These are phyloP conservation scores for Corchorus capsularis DNA, from an alignment of 345 rosid species.

Conservation along the genomic window DNA sequence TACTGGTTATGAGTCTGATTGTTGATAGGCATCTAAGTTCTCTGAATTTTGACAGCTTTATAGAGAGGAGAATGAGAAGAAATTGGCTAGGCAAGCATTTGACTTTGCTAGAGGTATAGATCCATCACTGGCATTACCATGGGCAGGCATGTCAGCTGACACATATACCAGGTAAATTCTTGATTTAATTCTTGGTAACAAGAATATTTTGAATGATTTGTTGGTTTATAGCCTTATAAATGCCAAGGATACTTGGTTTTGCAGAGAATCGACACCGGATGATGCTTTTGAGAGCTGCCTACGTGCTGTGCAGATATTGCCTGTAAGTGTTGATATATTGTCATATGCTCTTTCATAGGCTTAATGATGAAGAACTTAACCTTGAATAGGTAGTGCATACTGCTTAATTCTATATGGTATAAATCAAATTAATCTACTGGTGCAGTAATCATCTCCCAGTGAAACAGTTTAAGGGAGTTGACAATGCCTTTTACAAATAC, in stretches of 20 bases:
- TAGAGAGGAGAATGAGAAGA: constrained; percentile 62
- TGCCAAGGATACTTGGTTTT: constrained; percentile 25
- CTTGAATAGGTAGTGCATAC: constrained; percentile 15
- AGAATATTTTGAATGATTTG: constrained; percentile 15
- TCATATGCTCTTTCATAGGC: constrained; percentile 10
- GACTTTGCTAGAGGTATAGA: constrained; percentile 95
- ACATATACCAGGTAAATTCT: constrained; percentile 52
- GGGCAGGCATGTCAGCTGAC: constrained; percentile 99
- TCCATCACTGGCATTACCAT: constrained; percentile 92
- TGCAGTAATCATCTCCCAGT: constrained; percentile 7
- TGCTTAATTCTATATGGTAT: background rate
- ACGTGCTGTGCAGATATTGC: constrained; percentile 84
- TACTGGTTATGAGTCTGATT: background rate
- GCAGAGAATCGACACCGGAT: constrained; percentile 60
- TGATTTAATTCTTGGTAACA: constrained; percentile 20
- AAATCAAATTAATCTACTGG: background rate
- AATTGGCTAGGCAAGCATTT: constrained; percentile 82
- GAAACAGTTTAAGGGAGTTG: constrained; percentile 14
- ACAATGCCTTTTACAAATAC: background rate
- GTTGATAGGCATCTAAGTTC: constrained; percentile 8
- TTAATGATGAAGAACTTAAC: background rate
- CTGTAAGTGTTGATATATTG: constrained; percentile 50
- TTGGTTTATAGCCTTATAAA: constrained; percentile 19
- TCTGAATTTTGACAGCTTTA: constrained; percentile 59
- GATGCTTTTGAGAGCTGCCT: constrained; percentile 94